Evolutionary conservation across 495 filamentous ascomycete genomes (phyloP), one percentile per base, ranked within the genome.

Genomic region (Neurospora discreta): DNA sequence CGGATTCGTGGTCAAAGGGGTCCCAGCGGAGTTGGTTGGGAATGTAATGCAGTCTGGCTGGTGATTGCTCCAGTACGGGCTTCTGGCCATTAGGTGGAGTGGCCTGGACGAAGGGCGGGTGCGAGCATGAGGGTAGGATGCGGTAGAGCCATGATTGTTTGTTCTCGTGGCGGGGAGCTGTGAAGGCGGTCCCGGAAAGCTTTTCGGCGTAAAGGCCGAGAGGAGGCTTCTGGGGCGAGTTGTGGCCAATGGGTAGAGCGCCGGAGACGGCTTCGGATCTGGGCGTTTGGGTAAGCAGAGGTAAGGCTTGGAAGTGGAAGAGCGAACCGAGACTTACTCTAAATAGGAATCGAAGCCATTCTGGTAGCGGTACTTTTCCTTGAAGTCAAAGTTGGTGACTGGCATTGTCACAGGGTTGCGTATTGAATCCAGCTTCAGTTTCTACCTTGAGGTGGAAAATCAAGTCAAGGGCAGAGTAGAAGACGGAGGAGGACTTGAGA

Each of bases 131-230:
- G 42, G 94, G 94, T 38, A 97, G 84, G 73, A 97, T 93, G 13
- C 94, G 88, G 79, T 98, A 97, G n/a, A 97, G 89, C 94, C 94
- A 98, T 43, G 94, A 87, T 77, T 97, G 94, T 78, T 90, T 89
- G 82, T 97, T 98, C 78, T 95, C 92, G 80, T 90, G 87, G 20
- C 94, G 88, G 0, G 94, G 94, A 7, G 94, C 93, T 36, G 94
- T 98, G 79, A 98, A 98, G 43, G 94, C 90, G 8, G 94, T 97
- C 18, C 94, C 94, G 1, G 94, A 97, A 38, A 98, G 88, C 86
- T 97, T 97, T 80, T 98, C 94, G 68, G 92, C 87, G 79, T 97
- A 98, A 44, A 98, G 87, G 1, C 94, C 94, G 68, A 90, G 88
- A 0, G 93, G 87, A 3, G 90, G 91, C 75, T 95, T 94, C 78